These are phyloP conservation scores for Drosera capensis DNA, from an alignment of 148 eudicot species.

Conservation along the genomic window DNA sequence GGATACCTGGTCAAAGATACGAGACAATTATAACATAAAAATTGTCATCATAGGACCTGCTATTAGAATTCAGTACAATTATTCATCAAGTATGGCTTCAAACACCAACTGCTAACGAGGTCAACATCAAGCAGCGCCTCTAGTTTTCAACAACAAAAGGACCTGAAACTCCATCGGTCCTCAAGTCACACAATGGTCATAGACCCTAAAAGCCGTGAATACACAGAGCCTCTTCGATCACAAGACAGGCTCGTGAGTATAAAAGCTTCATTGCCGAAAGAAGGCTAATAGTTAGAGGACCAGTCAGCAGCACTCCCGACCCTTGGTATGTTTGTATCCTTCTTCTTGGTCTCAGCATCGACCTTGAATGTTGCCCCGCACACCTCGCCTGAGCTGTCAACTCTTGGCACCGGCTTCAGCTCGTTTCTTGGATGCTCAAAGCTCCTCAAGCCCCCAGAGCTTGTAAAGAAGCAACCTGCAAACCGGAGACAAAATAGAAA, in stretches of 20 bases:
- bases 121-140: no score
- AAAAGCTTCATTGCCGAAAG: not conserved
- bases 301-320: constrained; percentile 84
- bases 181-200: no score
- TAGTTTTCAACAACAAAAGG: no score
- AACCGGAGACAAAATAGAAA: constrained; percentile 17
- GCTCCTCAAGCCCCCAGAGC: constrained; percentile 74
- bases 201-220: not conserved
- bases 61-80: no score
- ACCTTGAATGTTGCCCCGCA: constrained; percentile 71
- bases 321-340: constrained; percentile 49
- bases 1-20: no score
- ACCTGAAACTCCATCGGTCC: no score
- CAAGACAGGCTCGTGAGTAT: not conserved
- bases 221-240: no score
- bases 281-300: constrained; percentile 33
- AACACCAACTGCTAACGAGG: no score
- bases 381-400: constrained; percentile 74
- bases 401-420: constrained; percentile 72
- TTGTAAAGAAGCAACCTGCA: constrained; percentile 86
- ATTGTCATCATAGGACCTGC: no score
- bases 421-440: constrained; percentile 62
- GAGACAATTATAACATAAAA: no score
- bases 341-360: constrained; percentile 42
- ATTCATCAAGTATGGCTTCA: no score